A percentile compares a stretch with the other conserved stretches of the same genome.
These are phyloP conservation scores for Acidomyces sp. DNA, from an alignment of 495 filamentous ascomycete species.

Conservation along the genomic window DNA sequence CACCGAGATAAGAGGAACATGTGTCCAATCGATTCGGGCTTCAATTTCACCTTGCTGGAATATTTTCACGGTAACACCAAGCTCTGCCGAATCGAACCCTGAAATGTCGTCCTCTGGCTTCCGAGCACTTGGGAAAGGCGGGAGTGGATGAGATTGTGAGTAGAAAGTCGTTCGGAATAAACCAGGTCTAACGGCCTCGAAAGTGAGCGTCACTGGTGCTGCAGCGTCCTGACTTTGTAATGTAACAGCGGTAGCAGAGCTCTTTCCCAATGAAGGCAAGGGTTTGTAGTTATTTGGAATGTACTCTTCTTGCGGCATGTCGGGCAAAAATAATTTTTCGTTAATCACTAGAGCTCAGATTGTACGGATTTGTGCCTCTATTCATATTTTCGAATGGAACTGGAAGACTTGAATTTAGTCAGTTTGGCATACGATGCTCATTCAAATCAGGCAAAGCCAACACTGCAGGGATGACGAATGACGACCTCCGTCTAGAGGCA, in stretches of 20 bases:
- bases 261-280: not conserved
- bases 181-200: conserved; percentile 45
- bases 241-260: conserved; percentile 21
- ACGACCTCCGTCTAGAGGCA: no score
- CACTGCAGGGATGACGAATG: no score
- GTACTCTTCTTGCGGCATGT: conserved; percentile 44
- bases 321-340: conserved; percentile 11
- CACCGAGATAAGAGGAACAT: conserved; percentile 43
- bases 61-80: conserved; percentile 26
- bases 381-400: no score
- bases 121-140: conserved; percentile 45
- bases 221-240: conserved; percentile 32
- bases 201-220: conserved; percentile 39
- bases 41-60: conserved; percentile 38
- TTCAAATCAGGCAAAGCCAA: no score
- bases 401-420: no score
- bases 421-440: no score
- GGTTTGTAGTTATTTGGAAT: conserved; percentile 8
- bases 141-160: conserved; percentile 41
- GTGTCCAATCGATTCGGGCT: conserved; percentile 42
- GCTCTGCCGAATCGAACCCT: conserved; percentile 19
- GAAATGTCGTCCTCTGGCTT: conserved; percentile 32
- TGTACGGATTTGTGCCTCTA: no score
- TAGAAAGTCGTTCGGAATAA: conserved; percentile 55
- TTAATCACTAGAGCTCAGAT: no score